Percentiles rank a stretch among this genome's conserved stretches.
phyloP scores from a whole-genome alignment of 169 alveolate genomes.

The Eimeria necatrix region DNA sequence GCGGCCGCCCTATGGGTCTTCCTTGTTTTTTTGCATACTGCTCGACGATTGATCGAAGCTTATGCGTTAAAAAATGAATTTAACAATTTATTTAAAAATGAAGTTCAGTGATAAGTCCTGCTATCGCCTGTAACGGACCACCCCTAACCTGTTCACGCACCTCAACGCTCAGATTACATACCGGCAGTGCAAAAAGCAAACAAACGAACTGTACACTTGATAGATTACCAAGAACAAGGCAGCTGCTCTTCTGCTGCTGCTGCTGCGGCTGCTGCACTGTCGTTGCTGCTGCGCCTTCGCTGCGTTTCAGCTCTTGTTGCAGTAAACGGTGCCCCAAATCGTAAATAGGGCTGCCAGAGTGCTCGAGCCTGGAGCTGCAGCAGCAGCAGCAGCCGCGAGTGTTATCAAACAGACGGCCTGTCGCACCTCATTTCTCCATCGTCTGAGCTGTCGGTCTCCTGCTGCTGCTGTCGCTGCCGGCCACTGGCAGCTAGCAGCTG shows the following conservation, averaged over 20 bases:
- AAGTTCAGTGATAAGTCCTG: too few relatives aligned
- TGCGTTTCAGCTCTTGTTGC: neutral
- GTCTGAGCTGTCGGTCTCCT: constrained; percentile 41
- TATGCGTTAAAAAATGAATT: too few relatives aligned
- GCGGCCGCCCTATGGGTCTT: neutral
- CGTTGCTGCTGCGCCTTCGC: neutral
- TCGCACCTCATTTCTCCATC: constrained; percentile 60
- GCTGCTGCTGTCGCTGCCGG: constrained; percentile 44
- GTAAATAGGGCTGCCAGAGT: neutral
- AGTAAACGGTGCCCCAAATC: neutral
- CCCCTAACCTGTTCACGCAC: too few relatives aligned
- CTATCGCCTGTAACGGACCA: too few relatives aligned
- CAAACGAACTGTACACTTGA: too few relatives aligned
- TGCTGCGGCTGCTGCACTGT: neutral
- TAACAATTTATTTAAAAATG: too few relatives aligned
- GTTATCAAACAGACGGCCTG: constrained; percentile 29
- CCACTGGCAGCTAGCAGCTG: constrained; percentile 9
- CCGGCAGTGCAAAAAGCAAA: too few relatives aligned
- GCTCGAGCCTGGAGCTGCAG: constrained; percentile 12
- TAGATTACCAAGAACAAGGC: too few relatives aligned
- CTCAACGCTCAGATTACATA: too few relatives aligned
- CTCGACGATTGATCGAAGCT: too few relatives aligned
- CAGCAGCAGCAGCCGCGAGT: neutral
- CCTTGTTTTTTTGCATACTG: too few relatives aligned
- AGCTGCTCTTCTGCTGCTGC: neutral